Evolutionary conservation across 2,329 filamentous ascomycete species (phyloP), one percentile per base, ranked within the genome.

Genomic region (Cladosporium oxysporum): DNA sequence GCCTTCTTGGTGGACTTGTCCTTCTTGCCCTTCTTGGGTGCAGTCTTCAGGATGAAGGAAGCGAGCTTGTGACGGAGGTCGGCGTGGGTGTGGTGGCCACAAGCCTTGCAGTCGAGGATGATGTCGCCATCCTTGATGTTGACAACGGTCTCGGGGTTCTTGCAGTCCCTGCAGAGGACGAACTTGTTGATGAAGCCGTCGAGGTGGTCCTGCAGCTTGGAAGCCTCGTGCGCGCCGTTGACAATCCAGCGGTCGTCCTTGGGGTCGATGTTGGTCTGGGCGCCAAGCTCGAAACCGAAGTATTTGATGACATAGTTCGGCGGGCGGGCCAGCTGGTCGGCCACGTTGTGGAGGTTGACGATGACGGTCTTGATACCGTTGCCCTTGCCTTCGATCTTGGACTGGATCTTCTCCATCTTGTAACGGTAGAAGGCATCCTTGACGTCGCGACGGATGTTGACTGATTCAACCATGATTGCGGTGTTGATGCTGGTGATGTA

Each of bases 181-280:
- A 98, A 99, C 83, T 92, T 97, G 85, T 90, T 87, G 83, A 99
- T 99, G 87, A 99, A 99, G 74, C 93, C 93, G 79, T 98, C 94
- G 58, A 99, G 91, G 75, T 97, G 93, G 79, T 98, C 95, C 84
- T 99, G 95, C 58, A 99, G 90, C 85, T 98, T 98, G 80, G 85
- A 83, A 69, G 94, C 89, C 73, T 99, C 95, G 79, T 99, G 95
- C 72, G 94, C 92, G 78, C 95, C 95, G 83, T 99, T 99, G 87
- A 99, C 98, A 83, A 99, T 99, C 94, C 95, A 99, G 79, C 95
- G 95, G 79, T 99, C 95, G 79, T 98, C 94, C 75, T 92, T 89
- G 71, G 95, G 94, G 79, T 97, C 95, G 74, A 93, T 93, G 83
- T 97, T 98, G 84, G 95, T 97, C 85, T 98, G 95, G 74, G 95